Percentiles rank a stretch among this genome's conserved stretches.
These are phyloP conservation scores for Cetradonia linearis DNA, from an alignment of 495 filamentous ascomycete species.

Conservation along the genomic window DNA sequence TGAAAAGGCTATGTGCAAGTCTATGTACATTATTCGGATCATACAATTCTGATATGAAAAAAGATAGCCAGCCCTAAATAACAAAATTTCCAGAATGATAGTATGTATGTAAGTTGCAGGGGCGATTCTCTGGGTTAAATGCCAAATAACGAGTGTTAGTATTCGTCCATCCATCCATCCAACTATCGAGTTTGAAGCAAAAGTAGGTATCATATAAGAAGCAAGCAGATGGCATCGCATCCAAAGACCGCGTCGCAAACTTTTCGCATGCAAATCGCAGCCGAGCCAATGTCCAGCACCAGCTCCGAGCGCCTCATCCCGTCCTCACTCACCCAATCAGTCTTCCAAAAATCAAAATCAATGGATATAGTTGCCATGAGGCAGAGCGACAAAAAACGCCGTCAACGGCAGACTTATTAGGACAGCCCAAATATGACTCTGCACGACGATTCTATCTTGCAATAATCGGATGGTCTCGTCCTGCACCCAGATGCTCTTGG, in stretches of 20 bases:
- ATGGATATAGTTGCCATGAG: slow-evolving; percentile 19
- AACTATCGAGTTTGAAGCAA: not conserved
- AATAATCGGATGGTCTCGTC: slow-evolving; percentile 23
- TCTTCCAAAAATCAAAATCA: not conserved
- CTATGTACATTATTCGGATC: not conserved
- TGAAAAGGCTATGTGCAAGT: not conserved
- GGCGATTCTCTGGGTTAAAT: not conserved
- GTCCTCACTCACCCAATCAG: not conserved
- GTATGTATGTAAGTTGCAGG: not conserved
- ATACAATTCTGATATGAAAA: not conserved
- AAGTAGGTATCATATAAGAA: not conserved
- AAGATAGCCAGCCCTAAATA: not conserved
- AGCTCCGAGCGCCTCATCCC: not conserved
- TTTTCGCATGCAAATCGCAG: not conserved
- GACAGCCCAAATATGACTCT: slow-evolving; percentile 24
- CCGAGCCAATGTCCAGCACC: slow-evolving; percentile 12
- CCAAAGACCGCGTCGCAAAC: not conserved
- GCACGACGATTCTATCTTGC: slow-evolving; percentile 27
- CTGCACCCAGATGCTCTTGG: slow-evolving; percentile 56
- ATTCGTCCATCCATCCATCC: not conserved
- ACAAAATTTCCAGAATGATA: not conserved
- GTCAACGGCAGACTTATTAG: slow-evolving; percentile 24
- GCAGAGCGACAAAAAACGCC: slow-evolving; percentile 25
- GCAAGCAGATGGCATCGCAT: not conserved
- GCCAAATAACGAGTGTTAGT: not conserved